Conservation (phyloP, 2,329 filamentous ascomycete genomes). For the Didymellaceae sp. region DNA sequence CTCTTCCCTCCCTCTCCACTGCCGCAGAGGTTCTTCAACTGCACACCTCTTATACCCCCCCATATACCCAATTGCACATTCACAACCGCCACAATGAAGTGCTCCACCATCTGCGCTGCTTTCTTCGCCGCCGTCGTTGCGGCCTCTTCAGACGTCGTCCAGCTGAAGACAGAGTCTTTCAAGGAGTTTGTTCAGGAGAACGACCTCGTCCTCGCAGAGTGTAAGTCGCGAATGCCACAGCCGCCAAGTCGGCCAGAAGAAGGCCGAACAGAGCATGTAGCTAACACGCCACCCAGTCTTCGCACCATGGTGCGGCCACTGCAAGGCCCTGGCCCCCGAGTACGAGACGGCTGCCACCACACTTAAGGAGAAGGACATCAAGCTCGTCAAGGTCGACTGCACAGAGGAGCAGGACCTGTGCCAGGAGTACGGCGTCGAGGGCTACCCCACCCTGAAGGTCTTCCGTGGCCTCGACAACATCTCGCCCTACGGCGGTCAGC, state of each 20-base stretch:
- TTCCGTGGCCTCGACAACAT: constrained; percentile 89
- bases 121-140: constrained; percentile 64
- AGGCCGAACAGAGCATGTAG: too few relatives aligned
- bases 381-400: constrained; percentile 89
- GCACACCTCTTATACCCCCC: constrained; percentile 13
- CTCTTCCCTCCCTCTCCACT: constrained; percentile 22
- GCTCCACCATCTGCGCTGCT: constrained; percentile 47
- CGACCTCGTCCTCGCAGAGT: constrained; percentile 91
- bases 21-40: constrained; percentile 28
- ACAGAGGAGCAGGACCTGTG: constrained; percentile 93
- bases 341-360: constrained; percentile 86
- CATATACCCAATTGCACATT: constrained; percentile 18
- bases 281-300: constrained; percentile 69
- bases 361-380: constrained; percentile 87
- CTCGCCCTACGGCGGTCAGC: constrained; percentile 83
- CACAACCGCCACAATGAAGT: constrained; percentile 40
- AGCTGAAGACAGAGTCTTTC: constrained; percentile 87
- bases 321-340: constrained; percentile 95
- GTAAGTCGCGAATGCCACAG: constrained; percentile 59
- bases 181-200: constrained; percentile 83
- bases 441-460: constrained; percentile 98
- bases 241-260: too few relatives aligned
- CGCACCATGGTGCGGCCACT: constrained; percentile 96
- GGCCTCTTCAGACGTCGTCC: constrained; percentile 76
- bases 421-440: constrained; percentile 88